phyloP scores from a whole-genome alignment of 179 eudicot genomes.

The Amaranthus tricolor region DNA sequence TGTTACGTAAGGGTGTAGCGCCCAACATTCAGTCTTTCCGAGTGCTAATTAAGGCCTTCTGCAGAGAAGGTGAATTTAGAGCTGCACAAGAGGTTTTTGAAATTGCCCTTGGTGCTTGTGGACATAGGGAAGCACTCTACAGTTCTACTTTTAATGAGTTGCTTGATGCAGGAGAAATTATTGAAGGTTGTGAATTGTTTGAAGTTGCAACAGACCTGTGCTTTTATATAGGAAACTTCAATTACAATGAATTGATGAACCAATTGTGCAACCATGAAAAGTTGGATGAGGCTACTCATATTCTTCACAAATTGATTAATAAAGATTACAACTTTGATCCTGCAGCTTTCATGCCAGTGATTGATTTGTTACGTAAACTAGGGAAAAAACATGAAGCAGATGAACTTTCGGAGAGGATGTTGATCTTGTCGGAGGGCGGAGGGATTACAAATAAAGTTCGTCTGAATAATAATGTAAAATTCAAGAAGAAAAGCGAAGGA shows the following conservation, averaged over 20 bases:
- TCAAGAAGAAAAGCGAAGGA: constrained; percentile 33
- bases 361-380: constrained; percentile 56
- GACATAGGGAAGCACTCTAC: constrained; percentile 71
- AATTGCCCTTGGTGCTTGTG: constrained; percentile 55
- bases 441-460: constrained; percentile 40
- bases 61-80: constrained; percentile 76
- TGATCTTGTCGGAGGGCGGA: constrained; percentile 55
- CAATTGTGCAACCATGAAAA: constrained; percentile 58
- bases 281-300: constrained; percentile 54
- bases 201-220: constrained; percentile 55
- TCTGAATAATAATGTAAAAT: constrained; percentile 27
- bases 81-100: constrained; percentile 84
- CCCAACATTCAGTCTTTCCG: constrained; percentile 67
- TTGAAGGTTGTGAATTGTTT: constrained; percentile 68
- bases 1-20: constrained; percentile 57
- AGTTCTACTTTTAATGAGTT: constrained; percentile 72
- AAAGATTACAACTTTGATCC: constrained; percentile 74
- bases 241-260: constrained; percentile 61
- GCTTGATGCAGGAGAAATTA: constrained; percentile 63
- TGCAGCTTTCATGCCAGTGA: constrained; percentile 74
- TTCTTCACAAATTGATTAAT: constrained; percentile 52
- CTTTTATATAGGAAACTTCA: constrained; percentile 63
- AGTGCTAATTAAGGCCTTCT: constrained; percentile 63
- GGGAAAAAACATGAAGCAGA: constrained; percentile 78
- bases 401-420: constrained; percentile 75